Conservation (phyloP, 2,329 filamentous ascomycete species). For the Scytalidium sp. region DNA sequence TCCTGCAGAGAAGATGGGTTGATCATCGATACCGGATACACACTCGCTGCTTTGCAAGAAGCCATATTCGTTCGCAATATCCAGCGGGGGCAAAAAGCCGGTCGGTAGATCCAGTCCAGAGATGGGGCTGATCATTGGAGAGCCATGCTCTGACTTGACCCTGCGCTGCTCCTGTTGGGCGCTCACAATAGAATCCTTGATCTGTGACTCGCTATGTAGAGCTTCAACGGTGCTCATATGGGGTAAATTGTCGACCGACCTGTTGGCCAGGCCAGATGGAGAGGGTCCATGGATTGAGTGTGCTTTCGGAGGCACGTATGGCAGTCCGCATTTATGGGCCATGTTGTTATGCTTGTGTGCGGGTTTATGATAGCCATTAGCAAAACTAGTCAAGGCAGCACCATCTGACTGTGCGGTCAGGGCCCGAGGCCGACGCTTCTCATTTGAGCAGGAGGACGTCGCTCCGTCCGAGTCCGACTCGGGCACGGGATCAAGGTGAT, state of each 20-base stretch:
- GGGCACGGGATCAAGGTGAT: conserved; percentile 60
- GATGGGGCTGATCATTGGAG: conserved; percentile 49
- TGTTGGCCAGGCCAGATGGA: conserved; percentile 44
- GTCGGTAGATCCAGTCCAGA: conserved; percentile 48
- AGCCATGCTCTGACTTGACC: conserved; percentile 60
- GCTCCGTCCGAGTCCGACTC: conserved; percentile 59
- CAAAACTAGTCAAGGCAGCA: conserved; percentile 53
- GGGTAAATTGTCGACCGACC: conserved; percentile 42
- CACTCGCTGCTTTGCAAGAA: conserved; percentile 45
- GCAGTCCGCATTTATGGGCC: conserved; percentile 55
- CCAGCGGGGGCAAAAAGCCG: conserved; percentile 53
- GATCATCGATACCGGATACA: conserved; percentile 46
- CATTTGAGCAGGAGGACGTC: conserved; percentile 35
- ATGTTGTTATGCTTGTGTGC: conserved; percentile 58
- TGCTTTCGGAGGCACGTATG: conserved; percentile 58
- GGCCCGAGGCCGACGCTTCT: conserved; percentile 51
- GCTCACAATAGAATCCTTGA: conserved; percentile 33
- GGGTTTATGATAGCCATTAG: conserved; percentile 63
- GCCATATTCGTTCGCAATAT: conserved; percentile 49
- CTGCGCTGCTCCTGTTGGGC: conserved; percentile 42
- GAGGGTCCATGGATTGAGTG: conserved; percentile 52
- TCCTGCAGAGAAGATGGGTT: conserved; percentile 60
- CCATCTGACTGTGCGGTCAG: conserved; percentile 62
- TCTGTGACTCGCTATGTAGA: conserved; percentile 29
- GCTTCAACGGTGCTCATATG: conserved; percentile 39